phyloP scores from a whole-genome alignment of 2,329 filamentous ascomycete species.

The Fusarium haematococcum region DNA sequence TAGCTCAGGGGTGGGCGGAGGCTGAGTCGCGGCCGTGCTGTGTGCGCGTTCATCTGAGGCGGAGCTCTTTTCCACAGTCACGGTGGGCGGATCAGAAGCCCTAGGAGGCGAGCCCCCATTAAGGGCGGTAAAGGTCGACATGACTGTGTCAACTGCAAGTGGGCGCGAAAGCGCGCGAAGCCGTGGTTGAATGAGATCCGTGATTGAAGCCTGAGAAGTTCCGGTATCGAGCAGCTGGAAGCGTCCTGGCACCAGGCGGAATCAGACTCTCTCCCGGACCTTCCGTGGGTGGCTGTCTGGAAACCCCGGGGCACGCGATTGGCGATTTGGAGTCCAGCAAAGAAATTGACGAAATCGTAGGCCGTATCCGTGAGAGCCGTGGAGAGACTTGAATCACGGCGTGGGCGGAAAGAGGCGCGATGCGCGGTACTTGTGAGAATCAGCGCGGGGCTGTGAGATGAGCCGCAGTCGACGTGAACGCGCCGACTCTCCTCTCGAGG shows the following conservation, averaged over 20 bases:
- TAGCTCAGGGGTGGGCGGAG: conserved; percentile 44
- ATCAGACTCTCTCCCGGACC: conserved; percentile 24
- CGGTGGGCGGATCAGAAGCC: conserved; percentile 50
- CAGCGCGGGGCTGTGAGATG: conserved; percentile 15
- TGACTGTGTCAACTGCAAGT: conserved; percentile 40
- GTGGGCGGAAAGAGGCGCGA: conserved; percentile 6
- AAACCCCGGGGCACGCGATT: conserved; percentile 11
- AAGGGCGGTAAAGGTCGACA: conserved; percentile 66
- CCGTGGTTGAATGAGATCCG: not conserved
- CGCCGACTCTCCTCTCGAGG: conserved; percentile 1
- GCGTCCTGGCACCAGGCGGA: conserved; percentile 12
- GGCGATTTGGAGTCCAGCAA: conserved; percentile 2
- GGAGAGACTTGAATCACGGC: not conserved
- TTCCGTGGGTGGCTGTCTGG: conserved; percentile 27
- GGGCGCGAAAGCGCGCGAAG: not conserved
- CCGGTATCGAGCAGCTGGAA: conserved; percentile 1
- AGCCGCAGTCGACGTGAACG: conserved; percentile 1
- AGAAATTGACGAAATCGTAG: conserved; percentile 7
- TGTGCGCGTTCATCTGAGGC: conserved; percentile 50
- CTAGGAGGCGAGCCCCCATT: conserved; percentile 62
- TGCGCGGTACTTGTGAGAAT: conserved; percentile 15
- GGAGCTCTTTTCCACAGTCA: conserved; percentile 46
- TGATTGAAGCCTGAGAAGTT: conserved; percentile 7
- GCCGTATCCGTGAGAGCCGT: not conserved
- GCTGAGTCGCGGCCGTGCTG: conserved; percentile 39